Base-by-base conservation (phyloP, 2,329 filamentous ascomycete genomes). In the Fusarium armeniacum region DNA sequence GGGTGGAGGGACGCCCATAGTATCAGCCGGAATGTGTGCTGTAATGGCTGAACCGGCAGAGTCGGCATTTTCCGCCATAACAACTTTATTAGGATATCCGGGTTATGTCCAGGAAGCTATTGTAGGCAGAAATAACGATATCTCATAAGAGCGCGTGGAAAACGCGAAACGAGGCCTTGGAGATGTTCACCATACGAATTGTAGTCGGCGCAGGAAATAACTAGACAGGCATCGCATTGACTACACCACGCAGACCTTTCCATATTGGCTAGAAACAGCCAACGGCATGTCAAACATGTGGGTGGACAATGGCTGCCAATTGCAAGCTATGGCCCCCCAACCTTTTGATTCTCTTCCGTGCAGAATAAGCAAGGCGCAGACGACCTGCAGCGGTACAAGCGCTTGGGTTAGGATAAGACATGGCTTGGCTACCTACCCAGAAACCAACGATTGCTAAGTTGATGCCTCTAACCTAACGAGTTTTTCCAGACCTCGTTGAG, bases 281-380 rank as follows among this genome's bases (percentile, higher is more conserved):
- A 73, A 72, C 69, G 40, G 44, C 62, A 65, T 65, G 59, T 65
- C 63, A 61, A 72, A 66, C 69, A 72, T 72, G 72, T 61, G 70
- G 65, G 67, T 67, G 68, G 45, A 52, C 20, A 51, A 55, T 55
- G 45, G 35, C 59, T 58, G 45, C 72, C 70, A 74, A 75, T 74
- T 58, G 60, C 60, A 62, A 65, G 57, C 66, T 64, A 51, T 62
- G 69, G 66, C 59, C 51, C 47, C 62, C 58, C 62, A 71, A 64
- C 60, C 72, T 41, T 59, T 58, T 50, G 54, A 62, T 47, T 68
- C 58, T 46, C 53, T 46, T 62, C 49, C 36, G 63, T 61, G 47
- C 57, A 58, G 62, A 65, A 67, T 49, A 69, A 69, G 56, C 51
- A 69, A 59, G 67, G 62, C 58, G 67, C 67, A 58, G 62, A 70